These are phyloP conservation scores for Hymenoscyphus occultus DNA, from an alignment of 2,329 filamentous ascomycete genomes.

Conservation along the genomic window DNA sequence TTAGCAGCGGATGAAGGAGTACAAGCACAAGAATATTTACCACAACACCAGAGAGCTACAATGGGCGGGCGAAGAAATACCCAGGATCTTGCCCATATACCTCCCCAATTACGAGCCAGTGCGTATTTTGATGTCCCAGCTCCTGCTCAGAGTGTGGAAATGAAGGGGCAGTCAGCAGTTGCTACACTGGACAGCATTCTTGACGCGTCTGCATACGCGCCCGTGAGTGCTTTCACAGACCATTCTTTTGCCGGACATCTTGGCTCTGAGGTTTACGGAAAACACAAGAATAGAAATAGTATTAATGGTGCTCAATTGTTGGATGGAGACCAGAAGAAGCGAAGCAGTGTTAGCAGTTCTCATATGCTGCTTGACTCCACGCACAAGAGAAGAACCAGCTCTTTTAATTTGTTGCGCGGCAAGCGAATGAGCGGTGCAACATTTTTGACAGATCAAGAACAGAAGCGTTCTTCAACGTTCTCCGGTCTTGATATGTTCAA, in stretches of 20 bases:
- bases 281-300: conserved; percentile 50
- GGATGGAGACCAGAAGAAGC: conserved; percentile 42
- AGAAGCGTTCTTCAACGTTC: conserved; percentile 26
- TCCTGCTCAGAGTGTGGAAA: conserved; percentile 49
- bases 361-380: conserved; percentile 32
- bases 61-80: conserved; percentile 35
- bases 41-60: conserved; percentile 35
- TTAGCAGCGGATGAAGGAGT: conserved; percentile 26
- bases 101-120: conserved; percentile 84
- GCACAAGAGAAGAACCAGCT: conserved; percentile 45
- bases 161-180: conserved; percentile 78
- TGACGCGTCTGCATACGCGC: conserved; percentile 82
- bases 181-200: conserved; percentile 88
- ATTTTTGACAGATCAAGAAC: conserved; percentile 20
- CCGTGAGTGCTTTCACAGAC: conserved; percentile 88
- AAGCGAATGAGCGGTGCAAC: conserved; percentile 28
- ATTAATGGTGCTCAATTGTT: conserved; percentile 39
- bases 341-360: conserved; percentile 45
- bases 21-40: conserved; percentile 33
- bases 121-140: conserved; percentile 79
- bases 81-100: conserved; percentile 53
- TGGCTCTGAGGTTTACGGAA: conserved; percentile 71
- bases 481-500: conserved; percentile 25
- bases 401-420: conserved; percentile 46
- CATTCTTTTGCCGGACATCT: conserved; percentile 77